phyloP scores from a whole-genome alignment of 1,284 basidiomycete genomes.

The Fomitiporia mediterranea region DNA sequence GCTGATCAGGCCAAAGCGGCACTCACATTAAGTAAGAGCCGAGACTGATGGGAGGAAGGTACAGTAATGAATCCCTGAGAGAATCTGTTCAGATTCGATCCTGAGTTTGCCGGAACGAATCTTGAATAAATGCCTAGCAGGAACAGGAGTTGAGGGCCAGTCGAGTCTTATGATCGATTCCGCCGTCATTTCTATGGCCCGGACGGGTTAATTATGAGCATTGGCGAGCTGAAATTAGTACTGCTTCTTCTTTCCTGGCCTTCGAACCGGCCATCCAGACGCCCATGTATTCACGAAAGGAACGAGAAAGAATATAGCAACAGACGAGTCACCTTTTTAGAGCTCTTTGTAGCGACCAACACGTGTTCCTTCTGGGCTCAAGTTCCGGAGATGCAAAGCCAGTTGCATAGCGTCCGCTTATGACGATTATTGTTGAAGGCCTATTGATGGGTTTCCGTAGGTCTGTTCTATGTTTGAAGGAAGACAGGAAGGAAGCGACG shows the following conservation, averaged over 20 bases:
- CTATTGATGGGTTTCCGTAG: too few relatives aligned
- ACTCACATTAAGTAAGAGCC: not conserved
- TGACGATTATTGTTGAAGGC: too few relatives aligned
- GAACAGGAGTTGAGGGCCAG: not conserved
- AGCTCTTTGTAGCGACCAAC: not conserved
- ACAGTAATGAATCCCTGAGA: not conserved
- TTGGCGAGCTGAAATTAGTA: not conserved
- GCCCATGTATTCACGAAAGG: not conserved
- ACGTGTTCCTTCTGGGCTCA: not conserved
- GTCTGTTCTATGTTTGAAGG: too few relatives aligned
- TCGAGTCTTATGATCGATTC: not conserved
- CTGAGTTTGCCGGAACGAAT: too few relatives aligned
- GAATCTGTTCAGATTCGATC: too few relatives aligned
- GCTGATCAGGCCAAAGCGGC: not conserved
- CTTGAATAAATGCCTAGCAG: too few relatives aligned
- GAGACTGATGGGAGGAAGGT: not conserved
- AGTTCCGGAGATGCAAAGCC: not conserved
- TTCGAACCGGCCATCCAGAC: not conserved
- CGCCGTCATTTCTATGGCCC: constrained; percentile 1
- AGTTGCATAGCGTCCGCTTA: too few relatives aligned
- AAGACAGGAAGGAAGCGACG: too few relatives aligned
- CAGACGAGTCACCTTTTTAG: not conserved
- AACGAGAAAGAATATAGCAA: not conserved
- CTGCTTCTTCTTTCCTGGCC: not conserved
- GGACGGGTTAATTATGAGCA: constrained; percentile 5